Evolutionary conservation across 139 green algal species (phyloP), one percentile per base, ranked within the genome.

Genomic region (Tetraselmis chui): DNA sequence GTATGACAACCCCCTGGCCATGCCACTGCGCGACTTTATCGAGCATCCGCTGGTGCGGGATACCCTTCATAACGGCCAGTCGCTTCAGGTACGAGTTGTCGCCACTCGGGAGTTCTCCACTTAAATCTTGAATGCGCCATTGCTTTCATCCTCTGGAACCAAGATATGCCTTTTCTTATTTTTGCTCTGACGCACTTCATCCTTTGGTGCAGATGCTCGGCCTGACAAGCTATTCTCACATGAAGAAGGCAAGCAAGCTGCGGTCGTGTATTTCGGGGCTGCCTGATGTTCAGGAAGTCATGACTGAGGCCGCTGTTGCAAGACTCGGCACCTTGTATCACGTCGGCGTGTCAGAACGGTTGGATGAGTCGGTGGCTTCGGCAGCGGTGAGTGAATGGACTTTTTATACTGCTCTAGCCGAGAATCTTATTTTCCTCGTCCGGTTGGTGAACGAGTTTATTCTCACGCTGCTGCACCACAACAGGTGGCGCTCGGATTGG

Each of bases 211-310:
- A 97, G 92, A 86, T 98, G 30, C 88, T 98, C n/a, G 94, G 94
- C 32, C 76, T 95, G 27, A 97, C 93, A 32, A 96, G 95, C 85
- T 94, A 93, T 80, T 94, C 89, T 5, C 88, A 95, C 76, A 95
- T 91, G 92, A 76, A 80, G 23, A 87, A 91, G 23, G 91, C 91
- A 0, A 29, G 1, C 1, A 22, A 59, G 18, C 84, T 97, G 82
- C 85, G 93, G 1, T 18, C 32, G n/a, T 97, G 94, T 84, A 28
- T 88, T 25, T 67, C 45, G 45, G 45, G 45, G 11, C 18, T 67
- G 45, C 45, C 45, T 18, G 18, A 67, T 67, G 45, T 67, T 5
- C 5, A 67, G 18, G 45, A 67, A 18, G 45, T 18, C 18, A 67
- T 67, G 45, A 67, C 45, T 18, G 18, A 67, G 45, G 45, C 45